Percentiles rank a stretch among this genome's conserved stretches.
phyloP scores from a whole-genome alignment of 2,329 filamentous ascomycete species.

The Pyricularia sp. region DNA sequence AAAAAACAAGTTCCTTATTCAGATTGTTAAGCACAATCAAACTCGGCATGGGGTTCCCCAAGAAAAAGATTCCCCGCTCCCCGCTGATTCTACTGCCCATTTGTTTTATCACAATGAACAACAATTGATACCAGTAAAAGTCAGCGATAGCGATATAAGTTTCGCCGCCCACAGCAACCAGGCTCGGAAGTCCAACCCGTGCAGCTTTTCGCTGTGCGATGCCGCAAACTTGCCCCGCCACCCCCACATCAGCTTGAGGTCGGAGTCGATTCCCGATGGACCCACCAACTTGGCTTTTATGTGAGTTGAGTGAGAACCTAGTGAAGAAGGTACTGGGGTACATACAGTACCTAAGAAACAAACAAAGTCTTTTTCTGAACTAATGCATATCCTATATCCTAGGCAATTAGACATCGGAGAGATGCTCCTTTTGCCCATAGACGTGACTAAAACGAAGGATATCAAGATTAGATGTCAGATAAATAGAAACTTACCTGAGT shows the following conservation, averaged over 20 bases:
- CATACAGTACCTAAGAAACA: no score
- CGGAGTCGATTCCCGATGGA: constrained; percentile 1
- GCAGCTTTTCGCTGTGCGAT: not conserved
- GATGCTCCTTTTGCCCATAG: not conserved
- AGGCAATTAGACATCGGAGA: not conserved
- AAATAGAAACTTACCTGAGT: not conserved
- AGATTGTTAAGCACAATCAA: not conserved
- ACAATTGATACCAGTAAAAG: not conserved
- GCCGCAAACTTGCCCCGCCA: not conserved
- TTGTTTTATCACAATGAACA: not conserved
- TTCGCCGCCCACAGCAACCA: not conserved
- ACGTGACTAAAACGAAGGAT: not conserved
- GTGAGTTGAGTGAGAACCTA: not conserved
- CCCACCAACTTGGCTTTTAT: not conserved
- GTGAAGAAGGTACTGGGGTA: no score
- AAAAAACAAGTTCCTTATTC: not conserved
- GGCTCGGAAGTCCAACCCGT: not conserved
- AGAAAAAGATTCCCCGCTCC: not conserved
- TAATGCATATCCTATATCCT: not conserved
- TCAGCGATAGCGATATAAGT: not conserved
- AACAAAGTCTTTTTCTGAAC: no score
- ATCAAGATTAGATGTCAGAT: no score
- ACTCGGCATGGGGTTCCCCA: not conserved
- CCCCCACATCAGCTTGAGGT: not conserved
- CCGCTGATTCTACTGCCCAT: not conserved